Conservation (phyloP, 2,329 filamentous ascomycete genomes). For the Westerdykella sp. region DNA sequence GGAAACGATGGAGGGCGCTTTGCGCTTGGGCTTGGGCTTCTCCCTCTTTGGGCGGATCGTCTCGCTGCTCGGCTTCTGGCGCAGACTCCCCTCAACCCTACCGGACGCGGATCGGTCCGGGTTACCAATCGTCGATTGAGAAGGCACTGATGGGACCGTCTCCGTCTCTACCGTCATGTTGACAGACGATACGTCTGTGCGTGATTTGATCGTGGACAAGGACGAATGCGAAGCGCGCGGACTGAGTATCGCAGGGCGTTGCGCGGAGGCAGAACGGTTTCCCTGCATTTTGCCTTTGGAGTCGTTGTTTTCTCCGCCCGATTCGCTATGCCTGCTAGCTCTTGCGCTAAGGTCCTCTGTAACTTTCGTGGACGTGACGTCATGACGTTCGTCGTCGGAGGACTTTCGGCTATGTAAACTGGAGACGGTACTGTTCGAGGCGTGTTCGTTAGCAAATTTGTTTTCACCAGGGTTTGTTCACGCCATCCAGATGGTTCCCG, state of each 20-base stretch:
- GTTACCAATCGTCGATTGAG: constrained; percentile 66
- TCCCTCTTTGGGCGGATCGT: constrained; percentile 94
- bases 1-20: constrained; percentile 63
- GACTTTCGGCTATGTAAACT: constrained; percentile 9
- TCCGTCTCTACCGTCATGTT: constrained; percentile 99
- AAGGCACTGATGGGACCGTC: constrained; percentile 76
- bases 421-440: too few relatives aligned
- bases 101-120: constrained; percentile 53
- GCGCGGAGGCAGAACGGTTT: constrained; percentile 43
- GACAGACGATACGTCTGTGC: constrained; percentile 68
- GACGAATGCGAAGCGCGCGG: constrained; percentile 64
- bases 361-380: constrained; percentile 42
- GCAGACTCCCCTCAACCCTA: constrained; percentile 66
- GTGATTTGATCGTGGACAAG: constrained; percentile 57
- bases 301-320: constrained; percentile 35
- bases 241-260: constrained; percentile 45
- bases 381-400: constrained; percentile 37
- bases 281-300: constrained; percentile 29
- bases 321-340: constrained; percentile 51
- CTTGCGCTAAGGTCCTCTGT: constrained; percentile 42
- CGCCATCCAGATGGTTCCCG: neutral
- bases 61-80: constrained; percentile 85
- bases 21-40: constrained; percentile 72
- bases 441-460: neutral
- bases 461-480: neutral